Conservation (phyloP, 2,329 filamentous ascomycete species). For the Paraphoma sp. region DNA sequence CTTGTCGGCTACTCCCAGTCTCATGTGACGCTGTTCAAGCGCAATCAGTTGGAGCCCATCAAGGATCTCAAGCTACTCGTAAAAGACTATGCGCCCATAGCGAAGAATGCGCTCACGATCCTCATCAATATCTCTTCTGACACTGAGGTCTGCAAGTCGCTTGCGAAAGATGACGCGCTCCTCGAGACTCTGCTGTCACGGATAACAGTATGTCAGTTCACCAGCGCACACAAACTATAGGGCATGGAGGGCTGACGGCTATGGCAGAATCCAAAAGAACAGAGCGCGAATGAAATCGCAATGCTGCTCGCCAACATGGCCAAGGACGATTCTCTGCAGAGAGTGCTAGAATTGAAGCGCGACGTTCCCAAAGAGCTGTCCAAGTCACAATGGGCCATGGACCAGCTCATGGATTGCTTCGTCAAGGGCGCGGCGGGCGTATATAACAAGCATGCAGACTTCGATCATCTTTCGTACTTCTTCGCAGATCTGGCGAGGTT, state of each 20-base stretch:
- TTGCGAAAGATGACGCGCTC: conserved; percentile 82
- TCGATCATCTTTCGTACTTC: conserved; percentile 91
- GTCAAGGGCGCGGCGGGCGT: conserved; percentile 85
- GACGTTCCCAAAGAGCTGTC: conserved; percentile 72
- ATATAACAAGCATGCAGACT: conserved; percentile 86
- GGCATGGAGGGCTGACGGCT: conserved; percentile 9
- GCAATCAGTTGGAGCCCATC: conserved; percentile 76
- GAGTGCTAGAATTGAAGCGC: conserved; percentile 72
- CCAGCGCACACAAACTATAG: not conserved
- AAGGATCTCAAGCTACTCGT: conserved; percentile 87
- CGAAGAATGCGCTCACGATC: conserved; percentile 90
- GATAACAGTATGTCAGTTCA: conserved; percentile 73
- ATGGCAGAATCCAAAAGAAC: conserved; percentile 72
- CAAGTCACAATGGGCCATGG: conserved; percentile 76
- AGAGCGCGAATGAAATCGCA: conserved; percentile 81
- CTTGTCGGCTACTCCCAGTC: conserved; percentile 82
- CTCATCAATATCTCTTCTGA: conserved; percentile 87
- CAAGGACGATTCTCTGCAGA: conserved; percentile 77
- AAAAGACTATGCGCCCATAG: conserved; percentile 85
- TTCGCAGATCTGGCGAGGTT: conserved; percentile 91
- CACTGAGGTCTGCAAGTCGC: conserved; percentile 71
- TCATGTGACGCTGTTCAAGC: conserved; percentile 84
- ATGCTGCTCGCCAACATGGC: conserved; percentile 94
- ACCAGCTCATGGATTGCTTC: conserved; percentile 94
- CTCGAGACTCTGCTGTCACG: conserved; percentile 74